Evolutionary conservation across 805 yeast species (phyloP).

Genomic region (Lachancea meyersii): DNA sequence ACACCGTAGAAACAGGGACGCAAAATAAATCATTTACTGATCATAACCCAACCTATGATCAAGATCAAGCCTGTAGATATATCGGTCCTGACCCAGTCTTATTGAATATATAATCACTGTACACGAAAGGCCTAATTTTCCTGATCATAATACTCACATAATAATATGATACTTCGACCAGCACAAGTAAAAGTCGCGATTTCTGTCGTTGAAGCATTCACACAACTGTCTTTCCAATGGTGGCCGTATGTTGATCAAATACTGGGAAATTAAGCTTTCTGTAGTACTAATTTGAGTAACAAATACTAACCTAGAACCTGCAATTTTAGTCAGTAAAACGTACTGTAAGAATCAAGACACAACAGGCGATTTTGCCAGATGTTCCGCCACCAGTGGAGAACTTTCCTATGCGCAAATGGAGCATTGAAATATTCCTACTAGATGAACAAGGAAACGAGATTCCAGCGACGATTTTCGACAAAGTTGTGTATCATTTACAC

Average conservation of each 20-base stretch:
- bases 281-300: neutral
- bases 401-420: conserved; percentile 94
- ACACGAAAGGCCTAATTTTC: too few species aligned
- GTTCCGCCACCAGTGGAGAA: conserved; percentile 82
- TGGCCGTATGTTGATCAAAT: conserved; percentile 3
- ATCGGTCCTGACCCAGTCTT: too few species aligned
- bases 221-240: conserved; percentile 1
- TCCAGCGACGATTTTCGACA: conserved; percentile 84
- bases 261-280: neutral
- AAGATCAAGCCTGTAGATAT: too few species aligned
- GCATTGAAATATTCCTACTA: conserved; percentile 65
- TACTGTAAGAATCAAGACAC: conserved; percentile 80
- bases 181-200: too few species aligned
- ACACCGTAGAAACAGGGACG: too few species aligned
- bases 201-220: neutral
- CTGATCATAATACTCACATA: too few species aligned
- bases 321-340: conserved; percentile 54
- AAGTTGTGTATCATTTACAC: conserved; percentile 87
- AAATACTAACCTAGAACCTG: neutral
- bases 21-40: too few species aligned
- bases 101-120: too few species aligned
- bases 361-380: conserved; percentile 74
- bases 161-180: too few species aligned
- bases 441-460: conserved; percentile 76
- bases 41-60: too few species aligned